Evolutionary conservation across 371 early-diverging fungal species (phyloP).

Genomic region (Syncephalastrum sp.): DNA sequence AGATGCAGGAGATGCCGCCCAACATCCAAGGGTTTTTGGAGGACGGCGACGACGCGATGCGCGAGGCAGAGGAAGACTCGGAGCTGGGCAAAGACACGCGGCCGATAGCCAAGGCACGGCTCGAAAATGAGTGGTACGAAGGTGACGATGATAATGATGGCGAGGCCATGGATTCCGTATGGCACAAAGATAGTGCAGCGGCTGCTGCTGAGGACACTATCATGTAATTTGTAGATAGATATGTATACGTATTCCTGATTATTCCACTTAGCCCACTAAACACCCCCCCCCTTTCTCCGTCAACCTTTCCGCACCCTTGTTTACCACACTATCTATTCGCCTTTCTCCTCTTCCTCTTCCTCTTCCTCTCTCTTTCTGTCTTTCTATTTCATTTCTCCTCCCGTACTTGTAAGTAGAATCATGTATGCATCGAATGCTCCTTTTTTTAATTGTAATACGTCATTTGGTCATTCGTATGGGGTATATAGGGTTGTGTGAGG

Average conservation of each 20-base stretch:
- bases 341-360: neutral
- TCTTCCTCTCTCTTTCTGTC: neutral
- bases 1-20: conserved; percentile 88
- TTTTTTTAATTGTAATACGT: too few species aligned
- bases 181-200: conserved; percentile 21
- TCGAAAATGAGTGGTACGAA: conserved; percentile 45
- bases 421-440: too few species aligned
- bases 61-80: conserved; percentile 55
- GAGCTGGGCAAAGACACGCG: conserved; percentile 49
- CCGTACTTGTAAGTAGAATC: too few species aligned
- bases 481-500: too few species aligned
- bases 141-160: conserved; percentile 47
- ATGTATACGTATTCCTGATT: neutral
- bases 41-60: conserved; percentile 58
- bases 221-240: neutral
- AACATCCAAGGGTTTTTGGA: conserved; percentile 75
- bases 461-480: too few species aligned
- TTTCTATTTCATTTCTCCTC: neutral
- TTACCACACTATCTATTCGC: neutral
- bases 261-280: neutral
- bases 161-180: conserved; percentile 36
- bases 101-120: conserved; percentile 2
- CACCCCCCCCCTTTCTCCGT: neutral
- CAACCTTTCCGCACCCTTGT: conserved; percentile 1
- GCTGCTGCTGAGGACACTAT: conserved; percentile 19